phyloP scores from a whole-genome alignment of 768 basidiomycete species.

The Dacryopinax primogenitus region DNA sequence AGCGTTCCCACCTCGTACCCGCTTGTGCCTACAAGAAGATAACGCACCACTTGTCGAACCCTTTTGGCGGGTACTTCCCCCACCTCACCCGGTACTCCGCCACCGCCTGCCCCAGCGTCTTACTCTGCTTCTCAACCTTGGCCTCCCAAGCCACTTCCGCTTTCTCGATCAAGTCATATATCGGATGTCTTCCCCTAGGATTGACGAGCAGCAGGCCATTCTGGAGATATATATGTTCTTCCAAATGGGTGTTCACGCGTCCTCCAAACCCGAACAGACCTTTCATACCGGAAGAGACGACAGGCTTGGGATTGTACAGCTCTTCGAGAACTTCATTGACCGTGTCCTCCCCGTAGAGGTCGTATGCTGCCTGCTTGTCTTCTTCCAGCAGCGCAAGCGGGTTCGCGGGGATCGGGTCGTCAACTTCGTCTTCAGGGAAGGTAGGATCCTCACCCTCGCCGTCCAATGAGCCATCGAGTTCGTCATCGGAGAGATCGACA shows the following conservation, averaged over 20 bases:
- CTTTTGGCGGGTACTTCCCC: conserved; percentile 29
- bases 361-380: background rate
- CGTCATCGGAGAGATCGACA: background rate
- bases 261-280: background rate
- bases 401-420: background rate
- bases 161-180: conserved; percentile 21
- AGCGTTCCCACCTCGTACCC: no score
- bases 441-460: background rate
- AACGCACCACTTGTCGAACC: conserved; percentile 36
- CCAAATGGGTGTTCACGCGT: background rate
- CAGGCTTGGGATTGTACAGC: background rate
- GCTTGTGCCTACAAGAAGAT: background rate
- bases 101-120: conserved; percentile 29
- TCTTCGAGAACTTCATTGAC: background rate
- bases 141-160: conserved; percentile 20
- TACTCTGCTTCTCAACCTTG: conserved; percentile 25
- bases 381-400: background rate
- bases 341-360: background rate
- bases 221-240: background rate
- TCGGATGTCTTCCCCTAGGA: conserved; percentile 21
- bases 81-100: conserved; percentile 31
- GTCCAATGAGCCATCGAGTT: background rate
- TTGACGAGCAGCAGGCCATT: conserved; percentile 13
- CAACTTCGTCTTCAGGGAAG: background rate
- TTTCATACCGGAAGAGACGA: background rate